These are phyloP conservation scores for Pterula multifida DNA, from an alignment of 1,284 basidiomycete species.

Conservation along the genomic window DNA sequence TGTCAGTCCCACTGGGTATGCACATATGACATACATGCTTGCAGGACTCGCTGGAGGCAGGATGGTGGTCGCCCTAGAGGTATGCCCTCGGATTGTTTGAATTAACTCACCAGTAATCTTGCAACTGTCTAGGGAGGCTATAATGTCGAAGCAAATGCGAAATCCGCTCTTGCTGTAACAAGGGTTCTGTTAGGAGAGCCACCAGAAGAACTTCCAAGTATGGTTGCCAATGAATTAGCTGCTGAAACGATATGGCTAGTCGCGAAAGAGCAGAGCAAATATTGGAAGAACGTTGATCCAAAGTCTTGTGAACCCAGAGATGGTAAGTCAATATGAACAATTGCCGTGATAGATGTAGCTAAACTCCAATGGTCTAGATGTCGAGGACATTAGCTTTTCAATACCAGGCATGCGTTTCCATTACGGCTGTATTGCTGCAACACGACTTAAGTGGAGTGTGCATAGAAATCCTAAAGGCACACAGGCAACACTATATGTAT, in stretches of 20 bases:
- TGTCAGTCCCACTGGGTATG: constrained; percentile 90
- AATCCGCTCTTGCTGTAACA: constrained; percentile 80
- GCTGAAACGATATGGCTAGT: constrained; percentile 85
- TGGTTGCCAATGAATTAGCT: constrained; percentile 66
- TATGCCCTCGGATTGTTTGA: constrained; percentile 22
- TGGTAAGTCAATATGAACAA: constrained; percentile 26
- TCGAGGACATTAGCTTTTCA: constrained; percentile 46
- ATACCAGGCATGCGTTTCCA: constrained; percentile 35
- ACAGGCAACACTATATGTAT: constrained; percentile 72
- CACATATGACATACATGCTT: constrained; percentile 98
- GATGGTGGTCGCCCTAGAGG: constrained; percentile 90
- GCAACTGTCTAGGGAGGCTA: constrained; percentile 72
- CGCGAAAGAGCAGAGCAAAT: constrained; percentile 75
- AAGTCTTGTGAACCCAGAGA: constrained; percentile 70
- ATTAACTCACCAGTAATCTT: constrained; percentile 2
- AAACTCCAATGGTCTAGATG: constrained; percentile 24
- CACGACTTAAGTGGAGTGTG: constrained; percentile 5
- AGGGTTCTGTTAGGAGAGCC: constrained; percentile 78
- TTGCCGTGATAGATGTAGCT: no score
- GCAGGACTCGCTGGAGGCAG: constrained; percentile 82
- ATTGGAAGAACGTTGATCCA: constrained; percentile 81
- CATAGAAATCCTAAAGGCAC: constrained; percentile 71
- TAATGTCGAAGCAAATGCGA: constrained; percentile 82
- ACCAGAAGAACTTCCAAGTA: constrained; percentile 59
- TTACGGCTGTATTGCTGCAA: neutral